These are phyloP conservation scores for Bidens hawaiensis DNA, from an alignment of 140 eudicot species.

Conservation along the genomic window DNA sequence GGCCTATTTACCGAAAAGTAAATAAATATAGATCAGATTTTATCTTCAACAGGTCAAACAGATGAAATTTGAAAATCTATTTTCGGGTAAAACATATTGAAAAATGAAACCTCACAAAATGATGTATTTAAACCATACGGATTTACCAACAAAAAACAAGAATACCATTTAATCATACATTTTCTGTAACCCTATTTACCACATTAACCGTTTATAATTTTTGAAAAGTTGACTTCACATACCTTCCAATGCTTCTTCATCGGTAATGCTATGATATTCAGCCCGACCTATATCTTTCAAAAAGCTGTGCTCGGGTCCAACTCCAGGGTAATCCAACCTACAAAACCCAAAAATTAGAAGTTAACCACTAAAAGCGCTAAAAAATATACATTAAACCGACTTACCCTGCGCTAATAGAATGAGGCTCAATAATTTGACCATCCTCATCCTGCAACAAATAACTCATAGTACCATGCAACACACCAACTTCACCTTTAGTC, in stretches of 20 bases:
- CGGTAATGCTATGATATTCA: conserved; percentile 75
- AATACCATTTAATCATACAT: background rate
- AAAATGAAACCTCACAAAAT: background rate
- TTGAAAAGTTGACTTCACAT: background rate
- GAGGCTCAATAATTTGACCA: conserved; percentile 88
- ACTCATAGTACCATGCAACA: conserved; percentile 96
- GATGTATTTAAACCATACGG: background rate
- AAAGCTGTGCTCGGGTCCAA: conserved; percentile 91
- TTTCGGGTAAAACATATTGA: background rate
- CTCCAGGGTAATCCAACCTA: conserved; percentile 88
- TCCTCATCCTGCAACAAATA: conserved; percentile 89
- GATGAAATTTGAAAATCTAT: background rate
- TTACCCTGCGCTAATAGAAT: conserved; percentile 94
- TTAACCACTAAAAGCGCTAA: background rate
- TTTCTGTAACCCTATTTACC: background rate
- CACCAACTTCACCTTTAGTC: conserved; percentile 86
- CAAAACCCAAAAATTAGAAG: background rate
- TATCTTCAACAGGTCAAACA: background rate
- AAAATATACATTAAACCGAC: background rate
- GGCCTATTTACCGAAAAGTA: background rate
- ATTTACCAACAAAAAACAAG: background rate
- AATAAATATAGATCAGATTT: background rate
- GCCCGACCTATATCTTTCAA: conserved; percentile 85
- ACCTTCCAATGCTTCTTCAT: conserved; percentile 91
- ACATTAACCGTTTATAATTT: background rate